Evolutionary conservation across 176 grass and related monocot genomes (phyloP), one percentile per base, ranked within the genome.

Genomic region (Secale cereale): DNA sequence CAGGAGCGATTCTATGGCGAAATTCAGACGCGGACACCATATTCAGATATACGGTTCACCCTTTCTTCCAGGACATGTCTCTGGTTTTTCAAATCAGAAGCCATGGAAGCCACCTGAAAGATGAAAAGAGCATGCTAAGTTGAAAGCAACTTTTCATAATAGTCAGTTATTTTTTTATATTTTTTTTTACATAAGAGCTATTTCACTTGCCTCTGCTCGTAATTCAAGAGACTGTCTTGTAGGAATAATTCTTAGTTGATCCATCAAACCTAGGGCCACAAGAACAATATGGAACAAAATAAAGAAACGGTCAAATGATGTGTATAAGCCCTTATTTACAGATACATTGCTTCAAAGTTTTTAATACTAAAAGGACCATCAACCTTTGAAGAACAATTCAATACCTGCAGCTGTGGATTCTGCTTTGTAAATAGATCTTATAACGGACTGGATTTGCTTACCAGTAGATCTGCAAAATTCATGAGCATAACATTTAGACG

Each of bases 21-120:
- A 81, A 54, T 74, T 98, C 86, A 98, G 91, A 98, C 91, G 63
- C 76, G 91, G 62, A 96, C 85, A 16, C 97, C 93, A 3, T 91
- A 94, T 89, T 98, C 97, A 68, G 93, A 95, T 83, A 98, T 92
- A 72, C 87, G 81, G 59, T 92, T 89, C 83, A 98, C 90, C 70
- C 85, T 96, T 84, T 91, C 76, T 52, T 98, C 86, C 77, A 98
- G 82, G 62, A 86, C 84, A 66, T 22, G 60, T 82, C 91, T 92
- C 81, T 89, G 83, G 33, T 30, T 86, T 86, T 95, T 94, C 89
- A 98, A 86, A 91, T 87, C 79, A 31, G 89, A 98, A 48, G 90
- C 90, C 97, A 98, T 98, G n/a, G 86, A 89, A 87, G 97, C 91
- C 81, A 95, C 89, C 93, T 98, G 77, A 56, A 81, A 81, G n/a